These are phyloP conservation scores for Stentor coeruleus DNA, from an alignment of 73 alveolate species.

Conservation along the genomic window DNA sequence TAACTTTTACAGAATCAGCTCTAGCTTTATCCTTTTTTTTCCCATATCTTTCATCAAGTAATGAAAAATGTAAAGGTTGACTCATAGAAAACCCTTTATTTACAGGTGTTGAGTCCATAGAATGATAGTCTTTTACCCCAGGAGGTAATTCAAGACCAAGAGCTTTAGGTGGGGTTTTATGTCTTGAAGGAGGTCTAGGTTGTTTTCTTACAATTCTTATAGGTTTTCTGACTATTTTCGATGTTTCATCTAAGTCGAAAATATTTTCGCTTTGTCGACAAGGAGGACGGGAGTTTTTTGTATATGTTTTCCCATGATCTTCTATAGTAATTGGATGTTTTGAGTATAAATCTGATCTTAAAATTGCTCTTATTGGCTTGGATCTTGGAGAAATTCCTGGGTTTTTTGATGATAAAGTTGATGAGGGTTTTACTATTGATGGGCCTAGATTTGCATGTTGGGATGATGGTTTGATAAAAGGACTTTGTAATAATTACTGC, in stretches of 20 bases:
- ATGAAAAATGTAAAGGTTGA: background rate
- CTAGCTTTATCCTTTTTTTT: background rate
- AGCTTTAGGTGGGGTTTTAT: background rate
- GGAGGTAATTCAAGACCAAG: background rate
- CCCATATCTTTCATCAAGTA: background rate
- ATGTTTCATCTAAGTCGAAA: background rate
- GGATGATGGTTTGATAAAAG: too few relatives aligned
- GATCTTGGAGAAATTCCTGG: too few relatives aligned
- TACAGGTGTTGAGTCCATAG: background rate
- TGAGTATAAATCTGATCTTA: too few relatives aligned
- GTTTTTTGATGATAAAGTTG: too few relatives aligned
- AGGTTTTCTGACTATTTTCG: background rate
- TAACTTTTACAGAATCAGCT: background rate
- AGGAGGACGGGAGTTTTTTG: too few relatives aligned
- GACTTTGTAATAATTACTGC: too few relatives aligned
- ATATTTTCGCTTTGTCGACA: background rate
- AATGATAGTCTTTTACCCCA: background rate
- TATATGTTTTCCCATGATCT: too few relatives aligned
- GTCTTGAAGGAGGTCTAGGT: background rate
- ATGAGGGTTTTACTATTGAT: too few relatives aligned
- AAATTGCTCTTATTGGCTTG: too few relatives aligned
- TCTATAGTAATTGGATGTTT: too few relatives aligned
- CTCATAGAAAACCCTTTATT: background rate
- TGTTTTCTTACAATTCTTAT: background rate
- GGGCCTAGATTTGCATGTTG: too few relatives aligned